Evolutionary conservation across 164 flowering plant genomes (phyloP), one percentile per base, ranked within the genome.

Genomic region (Vitis rupestris): DNA sequence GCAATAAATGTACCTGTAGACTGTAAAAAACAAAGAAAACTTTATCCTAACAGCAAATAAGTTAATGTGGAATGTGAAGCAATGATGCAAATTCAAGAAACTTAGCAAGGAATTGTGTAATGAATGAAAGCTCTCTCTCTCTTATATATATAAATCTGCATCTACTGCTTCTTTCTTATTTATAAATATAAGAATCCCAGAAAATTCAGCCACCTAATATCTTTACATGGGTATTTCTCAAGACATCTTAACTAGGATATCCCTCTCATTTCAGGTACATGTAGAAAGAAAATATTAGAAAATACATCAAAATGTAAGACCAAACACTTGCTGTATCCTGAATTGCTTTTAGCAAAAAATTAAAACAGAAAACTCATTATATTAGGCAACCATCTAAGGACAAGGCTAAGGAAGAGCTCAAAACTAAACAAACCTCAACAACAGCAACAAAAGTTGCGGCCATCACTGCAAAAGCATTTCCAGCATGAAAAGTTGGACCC

Each of bases 371-470:
- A 31, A 15, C 30, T 9, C 49, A 58, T n/a, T n/a, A 19, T 16
- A 19, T 37, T 37, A n/a, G 12, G 17, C 52, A 8, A 13, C 48
- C 14, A 57, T 16, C 16, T 64, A 17, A 64, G 63, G 4, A 16
- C 10, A 15, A 31, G 44, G 44, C 27, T 37, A 37, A 37, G 44
- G 29, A 23, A 10, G 9, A 11, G 13, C 9, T 53, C 13, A 64
- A 16, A 4, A 48, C 23, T 7, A 65, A 64, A 54, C 56, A 13
- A 65, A 88, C 91, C 93, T 89, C 93, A 50, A 89, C 58, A 52
- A 87, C 59, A 57, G 88, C 75, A 65, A 89, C 93, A 58, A 89
- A 70, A 58, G 87, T 69, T 10, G 93, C 86, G 37, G 90, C 90
- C 73, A 85, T 67, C 82, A 85, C 79, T 9, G 84, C 85, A 67